Base-by-base conservation (phyloP, 176 grass and related monocot genomes). In the Metroxylon sagu region DNA sequence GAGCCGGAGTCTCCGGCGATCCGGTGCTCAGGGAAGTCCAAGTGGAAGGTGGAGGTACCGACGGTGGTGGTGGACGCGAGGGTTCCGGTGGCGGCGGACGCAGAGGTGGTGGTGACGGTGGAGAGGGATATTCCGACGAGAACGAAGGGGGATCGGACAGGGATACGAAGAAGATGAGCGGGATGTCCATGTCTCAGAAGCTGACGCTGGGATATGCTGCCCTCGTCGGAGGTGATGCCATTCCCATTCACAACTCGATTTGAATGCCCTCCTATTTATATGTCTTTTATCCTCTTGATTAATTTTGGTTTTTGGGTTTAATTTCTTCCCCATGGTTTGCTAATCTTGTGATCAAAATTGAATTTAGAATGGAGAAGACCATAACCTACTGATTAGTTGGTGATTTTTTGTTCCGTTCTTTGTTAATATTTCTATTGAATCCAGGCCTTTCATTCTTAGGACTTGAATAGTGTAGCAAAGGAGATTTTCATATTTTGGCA, bases 161-260 rank as follows among this genome's bases (percentile, higher is more conserved):
- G 66, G 80, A 68, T 43, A 62, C 69, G 56, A 43, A 76, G 69
- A 71, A 76, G 60, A 60, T 19, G 16, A 63, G 66, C 28, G 80
- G 71, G 12, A 71, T 96, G 26, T 86, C 87, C 61, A 82, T 96
- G 91, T 96, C 91, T 53, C 86, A 96, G 86, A 90, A 96, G 63
- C 61, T 96, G 56, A 96, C 86, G 23, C 77, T 96, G 64, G 83
- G 52, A 62, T 96, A 87, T 71, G 91, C 91, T 50, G 86, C 83
- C 29, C 86, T 96, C 29, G 80, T 96, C 19, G 83, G 83, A 77
- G 91, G 91, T 96, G 80, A 60, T 26, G 2, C 7, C 64, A 15
- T 2, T 17, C 51, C 5, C 3, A 18, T 26, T 53, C 8, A 18
- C 8, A 4, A 18, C 19, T 58, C 8, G 14, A 23, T 31, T 76